Evolutionary conservation across 306 rosid genomes (phyloP).

Genomic region (Cucumis sativus): DNA sequence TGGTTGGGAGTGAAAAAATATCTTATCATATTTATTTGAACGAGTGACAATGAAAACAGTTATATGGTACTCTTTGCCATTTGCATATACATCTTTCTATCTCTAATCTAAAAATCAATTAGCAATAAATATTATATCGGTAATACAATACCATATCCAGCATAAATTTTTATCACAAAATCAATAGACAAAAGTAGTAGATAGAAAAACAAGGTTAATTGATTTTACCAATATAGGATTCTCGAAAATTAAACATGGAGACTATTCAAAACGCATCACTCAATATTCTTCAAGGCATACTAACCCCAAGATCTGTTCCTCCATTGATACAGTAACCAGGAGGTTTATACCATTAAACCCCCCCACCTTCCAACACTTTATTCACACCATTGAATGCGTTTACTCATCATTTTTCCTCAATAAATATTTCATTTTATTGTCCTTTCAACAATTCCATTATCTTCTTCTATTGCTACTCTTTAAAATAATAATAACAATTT

Average conservation of each 20-base stretch:
- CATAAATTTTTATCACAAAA: too few relatives aligned
- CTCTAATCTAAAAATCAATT: too few relatives aligned
- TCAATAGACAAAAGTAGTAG: too few relatives aligned
- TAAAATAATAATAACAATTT: too few relatives aligned
- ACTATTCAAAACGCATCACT: background rate
- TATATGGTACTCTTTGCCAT: background rate
- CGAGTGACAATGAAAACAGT: background rate
- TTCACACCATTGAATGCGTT: background rate
- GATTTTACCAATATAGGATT: too few relatives aligned
- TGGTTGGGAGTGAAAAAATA: background rate
- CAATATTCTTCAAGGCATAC: background rate
- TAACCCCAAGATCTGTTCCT: background rate
- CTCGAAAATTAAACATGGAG: too few relatives aligned
- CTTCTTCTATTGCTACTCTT: background rate
- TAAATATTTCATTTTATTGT: background rate
- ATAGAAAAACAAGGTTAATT: too few relatives aligned
- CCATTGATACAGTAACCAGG: background rate
- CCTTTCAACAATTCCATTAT: background rate
- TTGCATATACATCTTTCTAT: background rate
- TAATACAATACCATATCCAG: too few relatives aligned
- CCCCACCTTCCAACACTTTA: background rate
- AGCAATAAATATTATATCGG: too few relatives aligned
- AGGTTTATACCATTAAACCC: background rate
- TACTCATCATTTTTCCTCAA: background rate
- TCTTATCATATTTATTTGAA: background rate